phyloP scores from a whole-genome alignment of 2,329 filamentous ascomycete genomes.

The Diaporthe caulivora region DNA sequence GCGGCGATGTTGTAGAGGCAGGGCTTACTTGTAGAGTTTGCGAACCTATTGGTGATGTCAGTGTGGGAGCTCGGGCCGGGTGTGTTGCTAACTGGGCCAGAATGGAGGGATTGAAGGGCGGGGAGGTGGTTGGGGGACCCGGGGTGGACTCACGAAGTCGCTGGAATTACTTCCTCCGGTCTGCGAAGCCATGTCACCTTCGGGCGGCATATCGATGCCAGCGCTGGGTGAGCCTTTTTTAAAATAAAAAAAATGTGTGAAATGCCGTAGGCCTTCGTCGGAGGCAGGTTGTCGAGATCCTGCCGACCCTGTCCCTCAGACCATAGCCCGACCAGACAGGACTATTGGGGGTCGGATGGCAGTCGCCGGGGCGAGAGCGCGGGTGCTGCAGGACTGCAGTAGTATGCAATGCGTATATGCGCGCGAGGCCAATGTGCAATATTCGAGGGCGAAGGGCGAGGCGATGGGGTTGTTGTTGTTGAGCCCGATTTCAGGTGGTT shows the following conservation, averaged over 20 bases:
- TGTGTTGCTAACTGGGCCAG: not conserved
- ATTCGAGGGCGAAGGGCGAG: not conserved
- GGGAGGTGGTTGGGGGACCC: slow-evolving; percentile 32
- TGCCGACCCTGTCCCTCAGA: slow-evolving; percentile 10
- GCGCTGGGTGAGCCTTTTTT: not conserved
- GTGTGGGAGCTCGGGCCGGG: not conserved
- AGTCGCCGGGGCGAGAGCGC: slow-evolving; percentile 7
- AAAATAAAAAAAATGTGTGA: too few relatives aligned
- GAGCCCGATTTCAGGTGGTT: slow-evolving; percentile 16
- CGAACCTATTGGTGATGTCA: slow-evolving; percentile 75
- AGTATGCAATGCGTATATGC: slow-evolving; percentile 9
- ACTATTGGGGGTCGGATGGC: slow-evolving; percentile 9
- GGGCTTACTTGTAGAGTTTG: slow-evolving; percentile 93
- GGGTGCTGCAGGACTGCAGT: slow-evolving; percentile 1
- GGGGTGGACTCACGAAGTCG: slow-evolving; percentile 82
- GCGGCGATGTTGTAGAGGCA: slow-evolving; percentile 29
- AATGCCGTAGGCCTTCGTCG: not conserved
- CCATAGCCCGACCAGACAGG: slow-evolving; percentile 10
- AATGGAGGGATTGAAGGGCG: slow-evolving; percentile 28
- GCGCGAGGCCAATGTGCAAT: slow-evolving; percentile 11
- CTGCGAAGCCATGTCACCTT: slow-evolving; percentile 53
- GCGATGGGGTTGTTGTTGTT: not conserved
- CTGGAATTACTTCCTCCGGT: slow-evolving; percentile 82
- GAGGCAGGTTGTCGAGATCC: slow-evolving; percentile 19
- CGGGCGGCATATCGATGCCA: slow-evolving; percentile 50